Percentiles rank a stretch among this genome's conserved stretches.
Evolutionary conservation across 2,329 filamentous ascomycete species (phyloP).

Genomic region (Bipolaris zeicola): DNA sequence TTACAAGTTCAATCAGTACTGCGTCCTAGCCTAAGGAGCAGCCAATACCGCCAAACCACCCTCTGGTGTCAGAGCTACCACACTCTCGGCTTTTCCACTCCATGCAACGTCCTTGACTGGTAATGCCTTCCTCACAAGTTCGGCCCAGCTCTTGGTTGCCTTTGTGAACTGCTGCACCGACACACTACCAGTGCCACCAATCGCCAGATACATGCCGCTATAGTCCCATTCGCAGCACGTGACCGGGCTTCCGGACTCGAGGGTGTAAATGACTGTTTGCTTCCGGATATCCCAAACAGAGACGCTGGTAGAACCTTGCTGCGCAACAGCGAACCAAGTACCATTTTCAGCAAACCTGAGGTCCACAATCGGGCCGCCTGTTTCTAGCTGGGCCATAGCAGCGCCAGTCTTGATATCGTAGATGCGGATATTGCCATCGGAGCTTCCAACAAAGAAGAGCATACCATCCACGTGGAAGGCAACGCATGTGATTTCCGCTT

Average conservation of each 20-base stretch:
- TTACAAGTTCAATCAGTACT: neutral
- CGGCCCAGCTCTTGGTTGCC: constrained; percentile 83
- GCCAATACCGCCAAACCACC: constrained; percentile 76
- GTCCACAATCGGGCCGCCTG: constrained; percentile 69
- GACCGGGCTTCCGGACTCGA: constrained; percentile 82
- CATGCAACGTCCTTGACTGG: constrained; percentile 76
- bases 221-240: constrained; percentile 87
- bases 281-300: constrained; percentile 93
- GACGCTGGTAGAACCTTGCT: constrained; percentile 76
- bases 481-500: constrained; percentile 76
- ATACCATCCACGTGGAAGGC: constrained; percentile 98
- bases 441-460: constrained; percentile 83
- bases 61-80: constrained; percentile 75
- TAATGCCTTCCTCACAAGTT: constrained; percentile 78
- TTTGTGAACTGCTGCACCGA: constrained; percentile 92
- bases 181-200: constrained; percentile 77
- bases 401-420: constrained; percentile 84
- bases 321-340: constrained; percentile 87
- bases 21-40: constrained; percentile 21
- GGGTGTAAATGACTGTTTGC: constrained; percentile 77
- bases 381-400: constrained; percentile 74
- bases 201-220: constrained; percentile 88
- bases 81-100: constrained; percentile 74
- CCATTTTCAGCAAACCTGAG: constrained; percentile 95
- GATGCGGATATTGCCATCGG: constrained; percentile 80